Percentiles rank a stretch among this genome's conserved stretches.
Evolutionary conservation across 2,329 filamentous ascomycete genomes (phyloP).

Genomic region (Zymoseptoria passerinii): DNA sequence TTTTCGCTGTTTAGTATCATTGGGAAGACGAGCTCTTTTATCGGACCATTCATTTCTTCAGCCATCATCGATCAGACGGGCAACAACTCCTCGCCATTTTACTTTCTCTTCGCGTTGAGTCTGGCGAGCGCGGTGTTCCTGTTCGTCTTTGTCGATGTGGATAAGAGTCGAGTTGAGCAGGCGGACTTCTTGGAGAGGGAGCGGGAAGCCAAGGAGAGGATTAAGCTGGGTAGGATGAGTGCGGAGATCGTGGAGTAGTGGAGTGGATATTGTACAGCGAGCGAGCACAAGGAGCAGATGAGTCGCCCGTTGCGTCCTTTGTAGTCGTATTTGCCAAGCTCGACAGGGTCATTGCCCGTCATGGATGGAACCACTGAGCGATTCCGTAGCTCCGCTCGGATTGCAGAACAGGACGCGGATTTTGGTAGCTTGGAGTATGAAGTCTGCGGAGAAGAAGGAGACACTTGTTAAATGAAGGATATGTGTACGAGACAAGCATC

Average conservation of each 20-base stretch:
- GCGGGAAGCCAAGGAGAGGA: conserved; percentile 18
- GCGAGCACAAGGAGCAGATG: background rate
- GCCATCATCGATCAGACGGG: conserved; percentile 57
- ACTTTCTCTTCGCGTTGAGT: conserved; percentile 55
- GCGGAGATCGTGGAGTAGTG: background rate
- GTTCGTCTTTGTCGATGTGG: conserved; percentile 50
- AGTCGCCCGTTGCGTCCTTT: background rate
- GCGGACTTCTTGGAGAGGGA: conserved; percentile 43
- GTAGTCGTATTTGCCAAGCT: too few relatives aligned
- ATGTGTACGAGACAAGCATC: too few relatives aligned
- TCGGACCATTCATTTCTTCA: conserved; percentile 59
- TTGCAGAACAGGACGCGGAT: too few relatives aligned
- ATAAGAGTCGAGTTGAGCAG: conserved; percentile 54
- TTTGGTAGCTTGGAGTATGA: too few relatives aligned
- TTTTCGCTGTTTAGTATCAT: conserved; percentile 62
- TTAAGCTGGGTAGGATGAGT: conserved; percentile 4
- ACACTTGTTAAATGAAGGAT: too few relatives aligned
- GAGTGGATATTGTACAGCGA: background rate
- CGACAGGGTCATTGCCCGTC: background rate
- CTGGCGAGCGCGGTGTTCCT: conserved; percentile 47
- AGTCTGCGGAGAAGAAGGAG: too few relatives aligned
- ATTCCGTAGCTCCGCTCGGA: too few relatives aligned
- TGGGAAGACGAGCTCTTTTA: conserved; percentile 60
- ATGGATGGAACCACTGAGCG: too few relatives aligned
- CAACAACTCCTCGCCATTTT: conserved; percentile 55